Evolutionary conservation across 192 early-diverging fungal genomes (phyloP).

Genomic region (Backusella westeae): DNA sequence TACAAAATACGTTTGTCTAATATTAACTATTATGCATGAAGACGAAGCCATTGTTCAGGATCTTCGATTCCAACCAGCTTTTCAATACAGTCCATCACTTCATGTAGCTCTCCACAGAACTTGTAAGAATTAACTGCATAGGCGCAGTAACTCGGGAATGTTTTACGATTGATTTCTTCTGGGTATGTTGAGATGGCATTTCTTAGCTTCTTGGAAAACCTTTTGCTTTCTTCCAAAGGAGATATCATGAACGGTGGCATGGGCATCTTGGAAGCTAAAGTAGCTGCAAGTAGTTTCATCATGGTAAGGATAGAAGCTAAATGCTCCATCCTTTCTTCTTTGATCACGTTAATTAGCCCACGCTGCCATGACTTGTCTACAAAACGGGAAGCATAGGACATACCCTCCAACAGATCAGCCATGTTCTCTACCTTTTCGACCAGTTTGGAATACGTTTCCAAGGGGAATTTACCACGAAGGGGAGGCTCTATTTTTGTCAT

Average conservation of each 20-base stretch:
- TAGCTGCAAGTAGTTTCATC: constrained; percentile 22
- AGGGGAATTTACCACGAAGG: constrained; percentile 37
- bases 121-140: constrained; percentile 18
- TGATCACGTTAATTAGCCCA: neutral
- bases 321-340: neutral
- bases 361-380: neutral
- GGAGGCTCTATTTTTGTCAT: constrained; percentile 37
- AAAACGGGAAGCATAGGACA: neutral
- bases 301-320: constrained; percentile 28
- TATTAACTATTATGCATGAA: neutral
- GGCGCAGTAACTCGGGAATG: constrained; percentile 15
- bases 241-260: constrained; percentile 26
- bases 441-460: constrained; percentile 22
- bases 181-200: neutral
- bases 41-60: constrained; percentile 19
- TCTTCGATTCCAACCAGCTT: constrained; percentile 25
- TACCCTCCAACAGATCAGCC: constrained; percentile 13
- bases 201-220: neutral
- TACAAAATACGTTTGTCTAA: neutral
- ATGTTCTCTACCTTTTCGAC: constrained; percentile 36
- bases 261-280: constrained; percentile 26
- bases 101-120: constrained; percentile 23
- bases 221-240: constrained; percentile 12
- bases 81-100: constrained; percentile 4
- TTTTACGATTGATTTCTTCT: neutral